Evolutionary conservation across 306 rosid genomes (phyloP).

Genomic region (Comarum palustre): DNA sequence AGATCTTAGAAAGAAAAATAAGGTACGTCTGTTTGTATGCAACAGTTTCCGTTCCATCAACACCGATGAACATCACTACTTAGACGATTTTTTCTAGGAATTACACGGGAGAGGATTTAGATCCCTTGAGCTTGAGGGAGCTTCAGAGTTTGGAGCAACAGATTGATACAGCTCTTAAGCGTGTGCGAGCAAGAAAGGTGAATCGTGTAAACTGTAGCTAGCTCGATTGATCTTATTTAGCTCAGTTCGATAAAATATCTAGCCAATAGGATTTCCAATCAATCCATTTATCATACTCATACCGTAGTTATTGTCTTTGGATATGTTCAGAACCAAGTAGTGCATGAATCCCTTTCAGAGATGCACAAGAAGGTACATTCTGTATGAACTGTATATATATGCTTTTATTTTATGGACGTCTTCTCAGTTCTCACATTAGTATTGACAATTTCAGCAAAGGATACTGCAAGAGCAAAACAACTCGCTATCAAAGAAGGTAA

Average conservation of each 20-base stretch:
- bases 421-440: conserved; percentile 1
- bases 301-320: not conserved
- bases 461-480: conserved; percentile 65
- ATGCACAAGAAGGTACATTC: conserved; percentile 63
- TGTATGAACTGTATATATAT: not conserved
- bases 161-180: conserved; percentile 65
- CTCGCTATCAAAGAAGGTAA: conserved; percentile 57
- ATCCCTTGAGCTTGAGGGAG: conserved; percentile 58
- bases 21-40: conserved; percentile 37
- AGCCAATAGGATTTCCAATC: not conserved
- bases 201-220: not conserved
- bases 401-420: not conserved
- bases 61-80: not conserved
- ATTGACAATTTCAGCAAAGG: conserved; percentile 49
- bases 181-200: conserved; percentile 74
- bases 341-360: conserved; percentile 65
- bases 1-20: conserved; percentile 52
- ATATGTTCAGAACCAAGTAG: conserved; percentile 67
- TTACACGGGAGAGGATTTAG: conserved; percentile 56
- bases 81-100: conserved; percentile 40
- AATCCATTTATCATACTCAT: not conserved
- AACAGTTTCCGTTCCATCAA: not conserved
- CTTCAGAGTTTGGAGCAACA: conserved; percentile 74
- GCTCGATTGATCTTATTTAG: not conserved
- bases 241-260: not conserved